Percentiles rank a stretch among this genome's conserved stretches.
phyloP scores from a whole-genome alignment of 1,139 yeast species.

The Candida neerlandica region DNA sequence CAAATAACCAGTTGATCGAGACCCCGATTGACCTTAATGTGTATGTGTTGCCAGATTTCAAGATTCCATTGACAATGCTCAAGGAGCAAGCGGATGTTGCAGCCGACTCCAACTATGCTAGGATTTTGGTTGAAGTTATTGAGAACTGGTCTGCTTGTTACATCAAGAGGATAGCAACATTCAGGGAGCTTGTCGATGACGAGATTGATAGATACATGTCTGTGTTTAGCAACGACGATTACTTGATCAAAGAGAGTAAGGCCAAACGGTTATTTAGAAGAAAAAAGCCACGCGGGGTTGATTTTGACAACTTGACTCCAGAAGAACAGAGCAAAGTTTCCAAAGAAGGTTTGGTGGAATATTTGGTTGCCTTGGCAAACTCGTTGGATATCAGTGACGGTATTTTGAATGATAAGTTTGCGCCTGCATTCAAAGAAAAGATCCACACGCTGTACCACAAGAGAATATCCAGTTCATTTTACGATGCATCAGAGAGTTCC shows the following conservation, averaged over 20 bases:
- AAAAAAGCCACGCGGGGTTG: conserved; percentile 22
- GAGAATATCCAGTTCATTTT: conserved; percentile 58
- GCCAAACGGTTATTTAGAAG: conserved; percentile 50
- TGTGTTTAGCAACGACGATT: conserved; percentile 44
- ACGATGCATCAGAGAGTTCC: conserved; percentile 70
- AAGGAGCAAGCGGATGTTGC: conserved; percentile 94
- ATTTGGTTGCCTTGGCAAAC: conserved; percentile 80
- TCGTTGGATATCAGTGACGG: conserved; percentile 85
- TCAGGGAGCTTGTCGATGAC: conserved; percentile 57
- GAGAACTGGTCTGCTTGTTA: conserved; percentile 70
- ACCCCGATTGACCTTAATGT: conserved; percentile 71
- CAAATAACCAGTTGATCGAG: conserved; percentile 57
- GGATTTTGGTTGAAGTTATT: conserved; percentile 80
- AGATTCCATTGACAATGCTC: conserved; percentile 68
- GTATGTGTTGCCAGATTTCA: conserved; percentile 58
- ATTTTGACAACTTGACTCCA: conserved; percentile 46
- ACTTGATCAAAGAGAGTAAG: conserved; percentile 39
- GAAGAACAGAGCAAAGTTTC: conserved; percentile 56
- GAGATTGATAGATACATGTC: conserved; percentile 56
- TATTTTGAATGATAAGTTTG: conserved; percentile 73
- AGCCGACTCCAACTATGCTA: conserved; percentile 82
- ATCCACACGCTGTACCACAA: conserved; percentile 67
- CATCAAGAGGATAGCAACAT: conserved; percentile 60
- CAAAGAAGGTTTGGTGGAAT: conserved; percentile 80
- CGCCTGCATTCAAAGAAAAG: conserved; percentile 62